Percentiles rank a stretch among this genome's conserved stretches.
Evolutionary conservation across 2,329 filamentous ascomycete species (phyloP).

Genomic region (Cladophialophora chaetospira): DNA sequence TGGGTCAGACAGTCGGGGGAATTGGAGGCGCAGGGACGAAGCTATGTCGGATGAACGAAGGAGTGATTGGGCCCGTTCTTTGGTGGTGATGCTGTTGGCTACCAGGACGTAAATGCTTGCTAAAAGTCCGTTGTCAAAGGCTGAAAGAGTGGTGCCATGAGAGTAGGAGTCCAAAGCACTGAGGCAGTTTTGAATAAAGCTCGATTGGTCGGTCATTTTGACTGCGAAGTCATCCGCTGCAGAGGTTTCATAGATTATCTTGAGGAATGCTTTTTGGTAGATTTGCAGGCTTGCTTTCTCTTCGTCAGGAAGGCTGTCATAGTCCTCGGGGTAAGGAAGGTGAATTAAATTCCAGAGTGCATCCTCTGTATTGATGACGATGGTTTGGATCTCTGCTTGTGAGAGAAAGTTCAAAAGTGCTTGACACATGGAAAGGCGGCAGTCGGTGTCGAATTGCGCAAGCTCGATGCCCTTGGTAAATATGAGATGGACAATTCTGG

Average conservation of each 20-base stretch:
- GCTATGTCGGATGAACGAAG: conserved; percentile 5
- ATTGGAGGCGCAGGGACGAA: background rate
- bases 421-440: conserved; percentile 22
- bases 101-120: conserved; percentile 23
- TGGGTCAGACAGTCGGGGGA: conserved; percentile 4
- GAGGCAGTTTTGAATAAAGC: conserved; percentile 14
- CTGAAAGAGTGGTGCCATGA: background rate
- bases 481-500: conserved; percentile 15
- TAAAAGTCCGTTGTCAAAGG: conserved; percentile 8
- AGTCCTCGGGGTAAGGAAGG: conserved; percentile 17
- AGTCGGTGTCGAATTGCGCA: conserved; percentile 13
- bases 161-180: conserved; percentile 1
- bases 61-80: conserved; percentile 17
- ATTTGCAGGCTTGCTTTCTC: conserved; percentile 8
- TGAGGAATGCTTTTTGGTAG: conserved; percentile 28
- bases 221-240: conserved; percentile 19
- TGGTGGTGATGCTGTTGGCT: conserved; percentile 23
- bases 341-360: conserved; percentile 22
- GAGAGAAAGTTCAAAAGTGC: conserved; percentile 26
- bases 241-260: conserved; percentile 27
- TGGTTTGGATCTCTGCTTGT: conserved; percentile 9
- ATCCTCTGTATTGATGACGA: conserved; percentile 12
- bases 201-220: conserved; percentile 4
- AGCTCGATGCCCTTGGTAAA: conserved; percentile 18
- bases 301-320: too few species aligned